Conservation (phyloP, 108 stramenopile genomes). For the Aureococcus anophagefferens region DNA sequence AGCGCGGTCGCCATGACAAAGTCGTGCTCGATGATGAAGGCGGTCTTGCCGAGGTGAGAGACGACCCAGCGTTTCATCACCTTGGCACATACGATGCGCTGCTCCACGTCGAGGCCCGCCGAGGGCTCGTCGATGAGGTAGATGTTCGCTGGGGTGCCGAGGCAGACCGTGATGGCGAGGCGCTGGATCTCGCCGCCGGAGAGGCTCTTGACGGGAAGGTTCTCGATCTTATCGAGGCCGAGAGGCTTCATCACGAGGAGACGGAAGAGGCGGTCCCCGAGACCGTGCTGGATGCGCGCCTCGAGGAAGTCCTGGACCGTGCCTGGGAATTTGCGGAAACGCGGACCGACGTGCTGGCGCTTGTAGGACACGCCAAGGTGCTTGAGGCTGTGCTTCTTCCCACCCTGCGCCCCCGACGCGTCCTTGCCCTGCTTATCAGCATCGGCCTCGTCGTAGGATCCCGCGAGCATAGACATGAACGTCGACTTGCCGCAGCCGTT, state of each 20-base stretch:
- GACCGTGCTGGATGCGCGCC: slow-evolving; percentile 71
- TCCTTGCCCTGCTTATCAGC: neutral
- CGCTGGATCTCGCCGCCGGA: slow-evolving; percentile 98
- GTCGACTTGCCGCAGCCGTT: slow-evolving; percentile 93
- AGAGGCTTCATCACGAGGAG: slow-evolving; percentile 96
- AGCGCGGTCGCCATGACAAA: slow-evolving; percentile 99
- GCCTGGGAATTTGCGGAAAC: slow-evolving; percentile 67
- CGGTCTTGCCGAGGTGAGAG: slow-evolving; percentile 89
- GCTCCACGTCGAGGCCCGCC: slow-evolving; percentile 96
- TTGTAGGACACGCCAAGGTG: slow-evolving; percentile 89
- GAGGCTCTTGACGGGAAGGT: slow-evolving; percentile 91
- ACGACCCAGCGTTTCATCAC: slow-evolving; percentile 98
- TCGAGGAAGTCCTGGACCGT: slow-evolving; percentile 90
- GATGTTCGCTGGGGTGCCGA: slow-evolving; percentile 92
- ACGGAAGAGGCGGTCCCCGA: slow-evolving; percentile 51
- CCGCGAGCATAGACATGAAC: slow-evolving; percentile 90
- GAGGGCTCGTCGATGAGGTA: slow-evolving; percentile 99
- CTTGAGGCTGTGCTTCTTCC: slow-evolving; percentile 59
- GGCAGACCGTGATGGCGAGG: slow-evolving; percentile 82
- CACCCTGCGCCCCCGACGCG: neutral
- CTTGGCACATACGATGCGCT: slow-evolving; percentile 95
- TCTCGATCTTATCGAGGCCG: slow-evolving; percentile 79
- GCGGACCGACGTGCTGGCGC: slow-evolving; percentile 96
- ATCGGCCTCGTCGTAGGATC: slow-evolving; percentile 83
- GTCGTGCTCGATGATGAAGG: slow-evolving; percentile 97